These are phyloP conservation scores for Thuidium tamariscinum DNA, from an alignment of 225 moss, liverwort and hornwort genomes.

Conservation along the genomic window DNA sequence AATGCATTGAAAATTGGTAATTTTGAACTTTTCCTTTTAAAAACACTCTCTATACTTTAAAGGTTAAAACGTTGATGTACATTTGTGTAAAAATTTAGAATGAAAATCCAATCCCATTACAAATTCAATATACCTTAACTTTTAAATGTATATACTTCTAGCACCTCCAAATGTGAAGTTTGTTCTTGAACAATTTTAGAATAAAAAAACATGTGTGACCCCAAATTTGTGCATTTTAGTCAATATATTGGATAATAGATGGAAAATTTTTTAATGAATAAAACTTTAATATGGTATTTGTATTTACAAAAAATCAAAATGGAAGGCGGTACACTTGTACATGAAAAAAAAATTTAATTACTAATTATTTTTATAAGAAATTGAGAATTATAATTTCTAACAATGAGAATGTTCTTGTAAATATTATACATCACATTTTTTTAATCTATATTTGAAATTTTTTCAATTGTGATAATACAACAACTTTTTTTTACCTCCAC, in stretches of 20 bases:
- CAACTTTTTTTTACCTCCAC: neutral
- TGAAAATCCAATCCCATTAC: neutral
- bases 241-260: neutral
- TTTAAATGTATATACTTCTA: neutral
- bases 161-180: neutral
- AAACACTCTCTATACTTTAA: accelerated
- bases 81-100: neutral
- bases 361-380: neutral
- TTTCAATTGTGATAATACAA: no score
- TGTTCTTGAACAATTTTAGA: neutral
- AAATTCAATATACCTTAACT: neutral
- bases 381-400: neutral
- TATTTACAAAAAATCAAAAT: neutral
- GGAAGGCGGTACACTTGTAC: no score
- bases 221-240: neutral
- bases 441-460: neutral
- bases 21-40: neutral
- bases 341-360: neutral
- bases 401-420: neutral
- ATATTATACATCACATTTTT: no score
- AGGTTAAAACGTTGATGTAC: accelerated
- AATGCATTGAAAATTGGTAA: neutral
- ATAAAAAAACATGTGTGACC: no score
- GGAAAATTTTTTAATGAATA: neutral
- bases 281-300: neutral